phyloP scores from a whole-genome alignment of 257 asterid genomes.

The Nyctanthes arbortristis region DNA sequence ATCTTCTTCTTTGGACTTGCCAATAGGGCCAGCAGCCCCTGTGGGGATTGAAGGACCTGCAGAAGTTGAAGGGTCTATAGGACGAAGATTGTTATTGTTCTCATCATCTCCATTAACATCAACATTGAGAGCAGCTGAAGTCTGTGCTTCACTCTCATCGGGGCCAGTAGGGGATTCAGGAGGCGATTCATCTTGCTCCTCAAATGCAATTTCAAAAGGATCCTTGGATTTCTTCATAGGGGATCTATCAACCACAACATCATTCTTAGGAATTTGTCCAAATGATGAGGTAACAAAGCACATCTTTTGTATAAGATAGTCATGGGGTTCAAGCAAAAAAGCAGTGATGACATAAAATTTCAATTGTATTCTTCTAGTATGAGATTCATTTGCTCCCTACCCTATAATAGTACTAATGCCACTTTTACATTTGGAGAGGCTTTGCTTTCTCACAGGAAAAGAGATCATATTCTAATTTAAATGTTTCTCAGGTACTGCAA shows the following conservation, averaged over 20 bases:
- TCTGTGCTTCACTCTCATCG: constrained; percentile 36
- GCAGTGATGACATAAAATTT: too few relatives aligned
- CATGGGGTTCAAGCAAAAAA: too few relatives aligned
- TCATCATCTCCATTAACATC: constrained; percentile 25
- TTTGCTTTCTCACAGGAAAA: too few relatives aligned
- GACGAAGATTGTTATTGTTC: constrained; percentile 30
- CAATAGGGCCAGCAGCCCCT: constrained; percentile 27
- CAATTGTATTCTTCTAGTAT: too few relatives aligned
- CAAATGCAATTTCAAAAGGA: constrained; percentile 74
- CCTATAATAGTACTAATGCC: too few relatives aligned
- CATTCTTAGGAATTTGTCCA: background rate
- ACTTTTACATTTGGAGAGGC: too few relatives aligned
- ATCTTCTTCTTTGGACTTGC: constrained; percentile 45
- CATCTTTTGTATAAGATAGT: too few relatives aligned
- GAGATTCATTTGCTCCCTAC: too few relatives aligned
- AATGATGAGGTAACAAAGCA: background rate
- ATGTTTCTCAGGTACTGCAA: too few relatives aligned
- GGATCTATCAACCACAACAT: background rate
- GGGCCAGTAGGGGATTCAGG: constrained; percentile 44
- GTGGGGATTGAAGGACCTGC: constrained; percentile 22
- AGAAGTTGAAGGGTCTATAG: constrained; percentile 47
- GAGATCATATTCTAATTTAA: too few relatives aligned
- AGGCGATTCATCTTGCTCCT: constrained; percentile 49
- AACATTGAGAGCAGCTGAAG: constrained; percentile 16
- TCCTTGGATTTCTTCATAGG: constrained; percentile 59